These are phyloP conservation scores for Xylariaceae sp. DNA, from an alignment of 2,329 filamentous ascomycete species.

Conservation along the genomic window DNA sequence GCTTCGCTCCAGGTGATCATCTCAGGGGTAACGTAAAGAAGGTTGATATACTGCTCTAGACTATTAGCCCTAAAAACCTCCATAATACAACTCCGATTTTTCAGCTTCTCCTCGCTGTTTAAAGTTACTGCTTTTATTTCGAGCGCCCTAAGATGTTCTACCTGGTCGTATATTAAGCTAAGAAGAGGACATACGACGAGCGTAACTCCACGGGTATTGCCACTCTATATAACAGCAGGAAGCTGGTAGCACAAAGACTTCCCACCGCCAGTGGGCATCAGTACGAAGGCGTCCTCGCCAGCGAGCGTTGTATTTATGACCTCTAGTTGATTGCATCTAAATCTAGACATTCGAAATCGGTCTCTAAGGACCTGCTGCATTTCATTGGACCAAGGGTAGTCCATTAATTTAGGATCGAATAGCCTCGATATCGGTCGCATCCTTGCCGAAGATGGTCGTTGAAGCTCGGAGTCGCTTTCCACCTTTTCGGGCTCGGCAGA, in stretches of 20 bases:
- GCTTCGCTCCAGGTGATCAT: slow-evolving; percentile 85
- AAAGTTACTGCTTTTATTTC: slow-evolving; percentile 81
- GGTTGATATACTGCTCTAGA: slow-evolving; percentile 79
- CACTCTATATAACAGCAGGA: slow-evolving; percentile 81
- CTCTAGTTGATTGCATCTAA: slow-evolving; percentile 90
- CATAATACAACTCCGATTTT: slow-evolving; percentile 71
- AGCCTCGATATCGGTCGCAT: too few relatives aligned
- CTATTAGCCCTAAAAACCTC: slow-evolving; percentile 64
- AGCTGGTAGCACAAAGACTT: slow-evolving; percentile 98
- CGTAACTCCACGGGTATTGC: slow-evolving; percentile 84
- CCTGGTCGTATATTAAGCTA: slow-evolving; percentile 97
- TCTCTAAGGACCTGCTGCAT: slow-evolving; percentile 82
- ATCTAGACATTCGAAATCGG: slow-evolving; percentile 83
- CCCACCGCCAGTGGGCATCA: slow-evolving; percentile 97
- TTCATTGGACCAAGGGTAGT: slow-evolving; percentile 86
- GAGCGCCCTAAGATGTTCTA: slow-evolving; percentile 77
- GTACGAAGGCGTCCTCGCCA: slow-evolving; percentile 89
- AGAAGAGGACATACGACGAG: slow-evolving; percentile 94
- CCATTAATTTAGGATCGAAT: too few relatives aligned
- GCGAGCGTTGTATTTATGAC: slow-evolving; percentile 91
- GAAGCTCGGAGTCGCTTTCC: too few relatives aligned
- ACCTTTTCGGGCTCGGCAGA: too few relatives aligned
- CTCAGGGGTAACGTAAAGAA: slow-evolving; percentile 95
- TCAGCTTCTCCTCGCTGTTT: slow-evolving; percentile 74
- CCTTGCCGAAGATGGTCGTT: too few relatives aligned